Conservation (phyloP, 106 monocot species). For the Ottelia alismoides region DNA sequence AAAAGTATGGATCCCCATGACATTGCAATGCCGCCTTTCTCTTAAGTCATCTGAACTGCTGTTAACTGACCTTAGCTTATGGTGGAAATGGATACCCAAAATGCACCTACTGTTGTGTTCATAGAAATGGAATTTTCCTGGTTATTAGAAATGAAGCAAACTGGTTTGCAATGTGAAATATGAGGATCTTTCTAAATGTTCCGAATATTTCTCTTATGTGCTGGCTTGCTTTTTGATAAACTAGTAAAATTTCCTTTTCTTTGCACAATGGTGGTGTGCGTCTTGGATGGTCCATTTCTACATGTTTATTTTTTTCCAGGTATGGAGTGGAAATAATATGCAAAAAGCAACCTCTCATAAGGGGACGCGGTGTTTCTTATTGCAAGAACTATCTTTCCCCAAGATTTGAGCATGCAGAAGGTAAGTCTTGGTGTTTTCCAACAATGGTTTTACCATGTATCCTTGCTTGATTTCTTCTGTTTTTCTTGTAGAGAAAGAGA, state of each 20-base stretch:
- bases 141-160: constrained; percentile 3
- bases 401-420: constrained; percentile 93
- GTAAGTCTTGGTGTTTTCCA: constrained; percentile 25
- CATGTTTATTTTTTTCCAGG: constrained; percentile 25
- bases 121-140: constrained; percentile 8
- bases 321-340: constrained; percentile 87
- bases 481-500: constrained; percentile 32
- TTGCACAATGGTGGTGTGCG: constrained; percentile 20
- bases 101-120: constrained; percentile 23
- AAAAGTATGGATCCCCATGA: constrained; percentile 90
- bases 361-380: constrained; percentile 94
- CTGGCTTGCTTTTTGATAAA: constrained; percentile 13
- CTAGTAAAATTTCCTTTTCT: constrained; percentile 13
- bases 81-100: constrained; percentile 18
- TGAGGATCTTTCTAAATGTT: constrained; percentile 1
- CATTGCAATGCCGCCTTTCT: not conserved
- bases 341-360: constrained; percentile 91
- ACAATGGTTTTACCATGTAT: too few species aligned
- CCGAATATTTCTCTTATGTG: constrained; percentile 11
- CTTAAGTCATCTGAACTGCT: too few species aligned
- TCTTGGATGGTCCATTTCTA: constrained; percentile 16
- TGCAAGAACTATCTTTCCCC: constrained; percentile 98
- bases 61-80: too few species aligned
- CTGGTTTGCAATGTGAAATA: constrained; percentile 15
- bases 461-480: too few species aligned